Evolutionary conservation across 371 early-diverging fungal genomes (phyloP), one percentile per base, ranked within the genome.

Genomic region (Mortierella sp.): DNA sequence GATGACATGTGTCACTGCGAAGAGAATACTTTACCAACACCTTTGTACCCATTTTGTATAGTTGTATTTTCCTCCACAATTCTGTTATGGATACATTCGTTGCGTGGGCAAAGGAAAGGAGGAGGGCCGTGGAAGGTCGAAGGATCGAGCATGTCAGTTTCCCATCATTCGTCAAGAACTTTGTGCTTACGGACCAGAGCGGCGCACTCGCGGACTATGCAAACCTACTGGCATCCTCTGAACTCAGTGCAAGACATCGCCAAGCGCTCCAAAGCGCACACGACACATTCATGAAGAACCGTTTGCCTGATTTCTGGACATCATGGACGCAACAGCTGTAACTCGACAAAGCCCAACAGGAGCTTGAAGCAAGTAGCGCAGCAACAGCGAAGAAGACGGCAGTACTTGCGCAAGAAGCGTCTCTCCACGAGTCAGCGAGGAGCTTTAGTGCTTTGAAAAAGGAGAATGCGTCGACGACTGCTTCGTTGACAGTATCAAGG

Each of bases 391-490:
- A 74, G 74, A 48, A 74, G 24, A 48, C 68, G 39, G 63, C 68
- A 48, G 47, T 68, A 39, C 74, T 74, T 58, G 68, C 74, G 26
- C 74, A 74, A 68, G 63, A 74, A 40, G 74, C 68, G 16, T 48
- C 64, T 39, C 74, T 74, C 63, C 29, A 34, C 68, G 74, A 74
- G 45, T 74, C 68, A 44, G 64, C 44, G 13, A 55, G 3, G 61
- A 47, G 67, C 64, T 74, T 52, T 67, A 53, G 47, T 58, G 58
- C 58, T 66, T 73, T 73, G 87, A 86, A 85, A 73, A 76, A 76
- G 72, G 61, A 64, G 26, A 71, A 64, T 45, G 45, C 45, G 14
- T 86, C 88, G 87, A 88, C n/a, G n/a, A n/a, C n/a, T n/a, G n/a
- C n/a, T n/a, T n/a, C 80, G 34, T 68, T 29, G 37, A 53, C 68